Evolutionary conservation across 192 early-diverging fungal genomes (phyloP).

Genomic region (Entomortierella lignicola): DNA sequence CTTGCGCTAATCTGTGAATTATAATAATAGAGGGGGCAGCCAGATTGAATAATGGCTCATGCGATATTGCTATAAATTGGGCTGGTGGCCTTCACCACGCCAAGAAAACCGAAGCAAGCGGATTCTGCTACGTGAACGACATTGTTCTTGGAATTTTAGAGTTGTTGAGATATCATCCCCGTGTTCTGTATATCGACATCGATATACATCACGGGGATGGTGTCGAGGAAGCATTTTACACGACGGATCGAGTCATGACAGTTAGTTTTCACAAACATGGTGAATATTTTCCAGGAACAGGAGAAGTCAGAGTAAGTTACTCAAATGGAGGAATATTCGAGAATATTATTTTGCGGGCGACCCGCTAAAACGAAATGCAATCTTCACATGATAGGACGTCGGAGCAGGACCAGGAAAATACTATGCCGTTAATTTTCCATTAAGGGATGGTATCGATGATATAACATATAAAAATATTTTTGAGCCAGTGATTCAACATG

Average conservation of each 20-base stretch:
- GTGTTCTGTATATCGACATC: conserved; percentile 97
- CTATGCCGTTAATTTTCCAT: conserved; percentile 96
- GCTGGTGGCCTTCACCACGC: conserved; percentile 97
- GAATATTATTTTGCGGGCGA: not conserved
- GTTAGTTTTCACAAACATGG: conserved; percentile 99
- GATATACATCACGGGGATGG: conserved; percentile 99
- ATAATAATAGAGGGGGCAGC: conserved; percentile 76
- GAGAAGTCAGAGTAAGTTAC: conserved; percentile 82
- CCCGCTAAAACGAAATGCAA: too few relatives aligned
- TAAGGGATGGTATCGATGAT: conserved; percentile 96
- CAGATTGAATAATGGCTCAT: conserved; percentile 81
- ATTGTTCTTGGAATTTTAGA: conserved; percentile 96
- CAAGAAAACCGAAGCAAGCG: conserved; percentile 95
- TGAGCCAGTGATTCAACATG: conserved; percentile 76
- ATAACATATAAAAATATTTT: conserved; percentile 91
- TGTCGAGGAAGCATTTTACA: conserved; percentile 99
- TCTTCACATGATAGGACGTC: conserved; percentile 79
- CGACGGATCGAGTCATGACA: conserved; percentile 99
- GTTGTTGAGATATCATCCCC: conserved; percentile 85
- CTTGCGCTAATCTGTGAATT: not conserved
- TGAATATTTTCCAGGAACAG: conserved; percentile 98
- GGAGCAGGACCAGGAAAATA: conserved; percentile 90
- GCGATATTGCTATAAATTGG: conserved; percentile 97
- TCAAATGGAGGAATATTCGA: not conserved
- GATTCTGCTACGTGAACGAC: conserved; percentile 99